phyloP scores from a whole-genome alignment of 2,329 filamentous ascomycete genomes.

The Knoxdaviesia capensis region DNA sequence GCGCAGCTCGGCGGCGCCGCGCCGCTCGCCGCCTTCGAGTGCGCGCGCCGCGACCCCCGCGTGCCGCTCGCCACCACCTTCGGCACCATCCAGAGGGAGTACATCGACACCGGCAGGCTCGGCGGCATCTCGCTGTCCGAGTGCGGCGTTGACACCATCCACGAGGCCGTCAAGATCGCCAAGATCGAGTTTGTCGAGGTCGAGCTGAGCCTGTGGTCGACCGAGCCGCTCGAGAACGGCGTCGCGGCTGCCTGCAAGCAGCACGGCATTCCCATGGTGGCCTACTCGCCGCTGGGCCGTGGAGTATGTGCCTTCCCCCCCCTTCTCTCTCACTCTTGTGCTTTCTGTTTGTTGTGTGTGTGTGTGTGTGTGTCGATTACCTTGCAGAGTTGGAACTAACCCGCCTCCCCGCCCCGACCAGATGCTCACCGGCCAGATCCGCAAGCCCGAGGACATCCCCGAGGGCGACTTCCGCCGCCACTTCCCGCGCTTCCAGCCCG shows the following conservation, averaged over 20 bases:
- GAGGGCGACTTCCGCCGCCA: constrained; percentile 23
- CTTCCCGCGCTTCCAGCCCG: constrained; percentile 39
- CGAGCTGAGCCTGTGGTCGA: constrained; percentile 29
- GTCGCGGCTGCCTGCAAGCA: constrained; percentile 36
- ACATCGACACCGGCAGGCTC: constrained; percentile 29
- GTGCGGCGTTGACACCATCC: constrained; percentile 25
- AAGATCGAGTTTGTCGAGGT: constrained; percentile 29
- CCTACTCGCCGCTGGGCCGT: constrained; percentile 51
- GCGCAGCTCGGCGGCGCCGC: constrained; percentile 29
- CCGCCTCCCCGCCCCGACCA: constrained; percentile 29
- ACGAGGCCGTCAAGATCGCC: constrained; percentile 21
- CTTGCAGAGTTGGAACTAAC: constrained; percentile 4
- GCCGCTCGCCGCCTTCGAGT: constrained; percentile 40
- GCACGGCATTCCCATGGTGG: constrained; percentile 46
- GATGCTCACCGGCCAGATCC: constrained; percentile 33
- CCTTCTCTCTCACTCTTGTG: background rate
- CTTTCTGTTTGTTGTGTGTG: constrained; percentile 1
- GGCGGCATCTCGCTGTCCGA: constrained; percentile 32
- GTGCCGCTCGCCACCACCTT: constrained; percentile 23
- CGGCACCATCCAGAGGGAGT: constrained; percentile 22
- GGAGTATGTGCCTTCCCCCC: constrained; percentile 15
- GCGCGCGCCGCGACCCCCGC: constrained; percentile 32
- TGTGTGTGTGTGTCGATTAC: background rate
- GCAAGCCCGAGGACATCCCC: constrained; percentile 31
- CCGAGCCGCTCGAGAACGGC: constrained; percentile 28